These are phyloP conservation scores for Trametes maxima DNA, from an alignment of 768 basidiomycete genomes.

Conservation along the genomic window DNA sequence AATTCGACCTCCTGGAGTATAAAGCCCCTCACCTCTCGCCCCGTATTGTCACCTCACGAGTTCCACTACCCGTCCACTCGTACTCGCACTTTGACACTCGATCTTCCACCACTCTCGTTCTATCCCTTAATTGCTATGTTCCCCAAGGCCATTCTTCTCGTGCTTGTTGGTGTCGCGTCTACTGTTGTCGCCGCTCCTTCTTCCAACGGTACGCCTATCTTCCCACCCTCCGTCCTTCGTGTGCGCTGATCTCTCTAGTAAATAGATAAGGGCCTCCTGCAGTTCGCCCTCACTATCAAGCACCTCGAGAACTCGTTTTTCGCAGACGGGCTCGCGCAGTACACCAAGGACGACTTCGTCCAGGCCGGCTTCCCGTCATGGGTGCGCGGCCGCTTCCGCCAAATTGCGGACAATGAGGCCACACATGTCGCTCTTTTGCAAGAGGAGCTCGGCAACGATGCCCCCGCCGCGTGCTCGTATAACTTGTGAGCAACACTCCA, in stretches of 20 bases:
- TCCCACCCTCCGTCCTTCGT: neutral
- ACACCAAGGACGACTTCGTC: constrained; percentile 46
- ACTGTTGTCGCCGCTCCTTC: constrained; percentile 18
- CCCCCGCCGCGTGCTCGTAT: constrained; percentile 60
- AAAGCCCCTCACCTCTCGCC: neutral
- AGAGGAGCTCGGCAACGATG: constrained; percentile 43
- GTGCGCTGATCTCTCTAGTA: neutral
- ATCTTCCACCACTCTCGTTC: neutral
- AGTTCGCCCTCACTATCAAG: constrained; percentile 51
- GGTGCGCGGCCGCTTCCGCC: constrained; percentile 50
- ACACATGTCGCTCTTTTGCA: constrained; percentile 57
- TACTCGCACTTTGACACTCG: neutral
- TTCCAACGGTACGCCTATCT: constrained; percentile 17
- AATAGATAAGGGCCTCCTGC: constrained; percentile 38
- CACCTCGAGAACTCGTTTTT: constrained; percentile 51
- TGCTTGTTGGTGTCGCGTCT: constrained; percentile 14
- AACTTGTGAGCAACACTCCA: constrained; percentile 46
- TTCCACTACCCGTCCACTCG: neutral
- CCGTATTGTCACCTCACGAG: neutral
- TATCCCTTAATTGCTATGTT: neutral
- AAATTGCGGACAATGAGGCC: constrained; percentile 58
- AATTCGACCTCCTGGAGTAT: neutral
- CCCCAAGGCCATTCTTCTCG: constrained; percentile 12
- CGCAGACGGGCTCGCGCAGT: constrained; percentile 43
- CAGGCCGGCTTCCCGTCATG: constrained; percentile 49